phyloP scores from a whole-genome alignment of 495 filamentous ascomycete genomes.

The Achaetomiella virescens region DNA sequence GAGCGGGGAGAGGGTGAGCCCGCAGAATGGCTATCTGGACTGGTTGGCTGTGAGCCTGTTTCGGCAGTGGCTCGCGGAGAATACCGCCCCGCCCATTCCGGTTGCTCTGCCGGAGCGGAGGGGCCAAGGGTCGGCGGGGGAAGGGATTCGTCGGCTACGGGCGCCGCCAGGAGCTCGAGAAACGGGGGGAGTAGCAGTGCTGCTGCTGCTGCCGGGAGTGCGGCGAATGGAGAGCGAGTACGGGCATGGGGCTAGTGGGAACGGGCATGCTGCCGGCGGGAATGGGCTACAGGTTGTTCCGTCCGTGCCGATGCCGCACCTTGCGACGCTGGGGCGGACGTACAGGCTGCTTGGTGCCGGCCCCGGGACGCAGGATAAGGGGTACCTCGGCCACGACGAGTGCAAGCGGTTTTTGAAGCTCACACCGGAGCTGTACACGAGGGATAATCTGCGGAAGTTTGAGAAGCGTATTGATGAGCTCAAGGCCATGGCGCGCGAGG shows the following conservation, averaged over 20 bases:
- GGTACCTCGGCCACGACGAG: conserved; percentile 77
- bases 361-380: conserved; percentile 33
- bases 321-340: conserved; percentile 56
- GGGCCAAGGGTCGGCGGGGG: background rate
- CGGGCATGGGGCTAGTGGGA: background rate
- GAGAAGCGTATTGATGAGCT: conserved; percentile 83
- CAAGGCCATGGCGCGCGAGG: conserved; percentile 71
- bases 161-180: conserved; percentile 21
- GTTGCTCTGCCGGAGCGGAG: conserved; percentile 17
- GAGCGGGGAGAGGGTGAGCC: conserved; percentile 72
- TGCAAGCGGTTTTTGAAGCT: conserved; percentile 82
- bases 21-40: conserved; percentile 70
- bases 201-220: too few relatives aligned
- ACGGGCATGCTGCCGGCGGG: background rate
- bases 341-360: conserved; percentile 55
- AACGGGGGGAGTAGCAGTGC: conserved; percentile 12
- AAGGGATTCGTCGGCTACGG: conserved; percentile 10
- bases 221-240: background rate
- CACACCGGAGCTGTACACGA: conserved; percentile 57
- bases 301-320: conserved; percentile 24
- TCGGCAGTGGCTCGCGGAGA: conserved; percentile 84
- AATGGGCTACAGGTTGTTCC: background rate
- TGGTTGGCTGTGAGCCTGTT: conserved; percentile 84
- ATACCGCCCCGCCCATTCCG: conserved; percentile 62
- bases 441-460: conserved; percentile 73